A percentile compares a stretch with the other conserved stretches of the same genome.
Evolutionary conservation across 257 asterid genomes (phyloP).

Genomic region (Cruciata laevipes): DNA sequence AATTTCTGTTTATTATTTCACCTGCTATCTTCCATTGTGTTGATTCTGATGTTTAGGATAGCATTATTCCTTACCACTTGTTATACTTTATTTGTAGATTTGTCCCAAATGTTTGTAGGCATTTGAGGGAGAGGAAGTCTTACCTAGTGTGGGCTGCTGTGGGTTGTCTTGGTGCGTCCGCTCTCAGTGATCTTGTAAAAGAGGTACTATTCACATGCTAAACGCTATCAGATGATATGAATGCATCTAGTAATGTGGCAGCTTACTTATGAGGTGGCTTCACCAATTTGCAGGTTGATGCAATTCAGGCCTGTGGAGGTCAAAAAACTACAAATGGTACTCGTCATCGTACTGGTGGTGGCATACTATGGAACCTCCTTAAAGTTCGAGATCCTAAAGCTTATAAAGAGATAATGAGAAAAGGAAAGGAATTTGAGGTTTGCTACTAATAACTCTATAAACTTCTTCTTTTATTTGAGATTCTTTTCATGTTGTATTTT

Average conservation of each 20-base stretch:
- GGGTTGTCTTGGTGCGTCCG: conserved; percentile 75
- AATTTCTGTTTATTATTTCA: background rate
- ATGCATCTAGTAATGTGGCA: background rate
- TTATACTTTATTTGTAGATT: conserved; percentile 39
- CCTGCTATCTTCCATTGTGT: background rate
- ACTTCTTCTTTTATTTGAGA: background rate
- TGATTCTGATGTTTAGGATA: background rate
- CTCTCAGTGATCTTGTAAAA: conserved; percentile 72
- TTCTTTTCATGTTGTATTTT: background rate
- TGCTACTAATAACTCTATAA: conserved; percentile 6
- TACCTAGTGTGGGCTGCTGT: conserved; percentile 86
- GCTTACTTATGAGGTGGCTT: background rate
- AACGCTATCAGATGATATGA: background rate
- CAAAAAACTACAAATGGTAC: conserved; percentile 74
- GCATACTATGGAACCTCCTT: conserved; percentile 82
- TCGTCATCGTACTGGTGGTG: conserved; percentile 75
- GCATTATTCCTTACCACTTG: background rate
- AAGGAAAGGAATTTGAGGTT: conserved; percentile 92
- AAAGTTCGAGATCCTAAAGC: conserved; percentile 85
- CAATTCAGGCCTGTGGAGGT: conserved; percentile 92
- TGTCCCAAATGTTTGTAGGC: conserved; percentile 63
- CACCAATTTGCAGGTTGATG: conserved; percentile 61
- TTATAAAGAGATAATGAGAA: conserved; percentile 82
- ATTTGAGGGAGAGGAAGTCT: conserved; percentile 65
- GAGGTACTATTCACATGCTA: conserved; percentile 43